Base-by-base conservation (phyloP, 257 asterid species). In the Solanum verrucosum region DNA sequence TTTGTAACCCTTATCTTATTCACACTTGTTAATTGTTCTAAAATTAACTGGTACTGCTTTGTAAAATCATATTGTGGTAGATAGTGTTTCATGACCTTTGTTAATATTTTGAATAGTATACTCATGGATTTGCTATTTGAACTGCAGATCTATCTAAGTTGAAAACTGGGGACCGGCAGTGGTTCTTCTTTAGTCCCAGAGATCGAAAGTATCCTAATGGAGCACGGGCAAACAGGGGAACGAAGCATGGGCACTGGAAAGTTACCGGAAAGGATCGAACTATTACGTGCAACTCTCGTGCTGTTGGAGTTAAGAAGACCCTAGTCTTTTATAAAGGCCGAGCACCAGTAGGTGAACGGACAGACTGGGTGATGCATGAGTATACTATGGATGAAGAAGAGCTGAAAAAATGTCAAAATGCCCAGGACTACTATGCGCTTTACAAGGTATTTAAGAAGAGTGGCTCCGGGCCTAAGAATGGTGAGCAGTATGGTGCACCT, bases 401-500 rank as follows among this genome's bases (percentile, higher is more conserved):
- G 94, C 89, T 97, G 84, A 91, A 90, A 89, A 92, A 95, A 87
- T 96, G 97, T 90, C 86, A 56, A 21, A 72, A 86, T 23, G 94
- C 87, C 59, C 91, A 82, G 65, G 97, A 95, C 72, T 96, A 96
- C 84, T 97, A 91, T 88, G 99, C 96, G 9, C 91, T 97, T 27
- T 97, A 94, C 94, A 97, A 97, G 93, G 95, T 94, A 10, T 97
- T 29, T 92, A 97, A 97, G 91, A 97, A 97, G 90, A 97, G 99
- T 87, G 99, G 99, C 12, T 91, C 98, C 33, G 99, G 99, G 42
- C 99, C 99, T 25, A 97, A 96, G 89, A 96, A 95, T 86, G 98
- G 98, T 2, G 99, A 95, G 93, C 96, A 96, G 82, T 97, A 97
- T 88, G 99, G 99, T 49, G 99, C 99, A 23, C 94, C 91, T 3